A percentile compares a stretch with the other conserved stretches of the same genome.
Evolutionary conservation across 768 basidiomycete genomes (phyloP).

Genomic region (Pleurotus giganteus): DNA sequence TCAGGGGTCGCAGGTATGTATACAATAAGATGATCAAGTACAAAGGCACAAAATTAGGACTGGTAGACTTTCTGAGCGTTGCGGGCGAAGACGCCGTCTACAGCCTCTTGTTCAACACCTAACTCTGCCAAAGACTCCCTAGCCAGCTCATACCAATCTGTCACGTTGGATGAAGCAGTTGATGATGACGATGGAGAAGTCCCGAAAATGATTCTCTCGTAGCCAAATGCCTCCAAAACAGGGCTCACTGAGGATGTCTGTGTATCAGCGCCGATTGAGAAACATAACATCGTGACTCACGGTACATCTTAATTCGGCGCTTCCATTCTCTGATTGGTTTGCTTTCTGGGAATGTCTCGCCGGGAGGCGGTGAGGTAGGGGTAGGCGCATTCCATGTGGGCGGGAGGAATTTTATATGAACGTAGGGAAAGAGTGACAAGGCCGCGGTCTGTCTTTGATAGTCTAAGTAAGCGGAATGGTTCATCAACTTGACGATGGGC

Average conservation of each 20-base stretch:
- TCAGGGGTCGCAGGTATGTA: not conserved
- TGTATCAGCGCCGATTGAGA: conserved; percentile 6
- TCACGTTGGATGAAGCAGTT: conserved; percentile 45
- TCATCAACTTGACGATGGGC: conserved; percentile 79
- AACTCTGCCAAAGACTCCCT: conserved; percentile 78
- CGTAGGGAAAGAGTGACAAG: conserved; percentile 71
- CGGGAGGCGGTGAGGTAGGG: conserved; percentile 40
- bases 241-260: conserved; percentile 60
- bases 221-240: conserved; percentile 83
- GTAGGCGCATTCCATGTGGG: conserved; percentile 68
- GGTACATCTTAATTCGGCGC: conserved; percentile 79
- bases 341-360: not conserved
- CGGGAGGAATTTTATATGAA: conserved; percentile 73
- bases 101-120: conserved; percentile 71
- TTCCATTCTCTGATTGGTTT: conserved; percentile 66
- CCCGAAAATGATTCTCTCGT: conserved; percentile 79
- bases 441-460: conserved; percentile 73
- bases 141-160: conserved; percentile 81
- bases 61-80: conserved; percentile 50
- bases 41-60: conserved; percentile 5
- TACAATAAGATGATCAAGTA: conserved; percentile 1
- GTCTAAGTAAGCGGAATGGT: conserved; percentile 67
- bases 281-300: conserved; percentile 43
- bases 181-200: conserved; percentile 63
- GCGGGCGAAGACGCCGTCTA: conserved; percentile 69